Conservation (phyloP, 495 filamentous ascomycete species). For the Neurospora tetrasperma region DNA sequence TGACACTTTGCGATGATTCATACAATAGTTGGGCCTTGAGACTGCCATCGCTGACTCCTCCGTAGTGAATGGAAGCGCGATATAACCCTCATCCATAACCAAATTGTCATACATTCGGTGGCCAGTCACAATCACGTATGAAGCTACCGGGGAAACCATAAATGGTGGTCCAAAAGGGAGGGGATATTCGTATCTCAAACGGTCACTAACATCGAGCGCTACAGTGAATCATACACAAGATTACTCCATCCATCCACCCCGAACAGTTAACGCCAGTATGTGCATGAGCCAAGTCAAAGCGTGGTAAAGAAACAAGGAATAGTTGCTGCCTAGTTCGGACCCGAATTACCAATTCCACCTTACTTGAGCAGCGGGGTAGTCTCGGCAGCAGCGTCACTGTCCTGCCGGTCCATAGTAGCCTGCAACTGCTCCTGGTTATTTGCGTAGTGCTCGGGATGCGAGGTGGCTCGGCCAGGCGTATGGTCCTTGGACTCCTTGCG, state of each 20-base stretch:
- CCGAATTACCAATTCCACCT: conserved; percentile 25
- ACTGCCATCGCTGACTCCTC: neutral
- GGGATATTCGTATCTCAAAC: neutral
- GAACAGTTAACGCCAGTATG: neutral
- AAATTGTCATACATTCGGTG: neutral
- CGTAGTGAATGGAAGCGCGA: neutral
- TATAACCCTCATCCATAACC: neutral
- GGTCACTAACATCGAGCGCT: neutral
- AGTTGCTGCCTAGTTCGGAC: conserved; percentile 13
- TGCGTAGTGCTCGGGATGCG: conserved; percentile 29
- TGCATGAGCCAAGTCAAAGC: neutral
- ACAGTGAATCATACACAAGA: neutral
- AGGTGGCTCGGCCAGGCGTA: conserved; percentile 27
- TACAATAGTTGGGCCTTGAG: neutral
- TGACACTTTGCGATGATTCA: neutral
- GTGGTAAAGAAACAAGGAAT: neutral
- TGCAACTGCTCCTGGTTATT: conserved; percentile 32
- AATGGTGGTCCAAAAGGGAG: neutral
- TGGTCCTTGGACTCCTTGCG: conserved; percentile 19
- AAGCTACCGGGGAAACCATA: neutral
- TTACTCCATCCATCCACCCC: neutral
- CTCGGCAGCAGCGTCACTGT: conserved; percentile 30
- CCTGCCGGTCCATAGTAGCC: conserved; percentile 30
- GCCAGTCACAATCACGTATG: neutral
- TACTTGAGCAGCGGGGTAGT: conserved; percentile 33